Conservation (phyloP, 495 filamentous ascomycete genomes). For the Terfezia boudieri region DNA sequence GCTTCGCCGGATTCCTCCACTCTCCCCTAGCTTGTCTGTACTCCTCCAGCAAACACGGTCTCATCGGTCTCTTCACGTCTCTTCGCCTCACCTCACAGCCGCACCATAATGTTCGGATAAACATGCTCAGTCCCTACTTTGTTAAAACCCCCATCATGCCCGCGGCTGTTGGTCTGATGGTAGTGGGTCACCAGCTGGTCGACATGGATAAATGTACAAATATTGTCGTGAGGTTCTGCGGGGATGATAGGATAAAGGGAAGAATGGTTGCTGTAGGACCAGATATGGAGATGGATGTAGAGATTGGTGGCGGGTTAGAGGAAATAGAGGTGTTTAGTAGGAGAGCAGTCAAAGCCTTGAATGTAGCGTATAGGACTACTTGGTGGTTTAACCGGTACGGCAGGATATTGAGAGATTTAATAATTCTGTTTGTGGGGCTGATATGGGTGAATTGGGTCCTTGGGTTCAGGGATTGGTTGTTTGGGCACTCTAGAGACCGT, state of each 20-base stretch:
- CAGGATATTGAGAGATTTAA: no score
- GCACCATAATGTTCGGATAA: conserved; percentile 27
- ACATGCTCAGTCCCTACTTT: conserved; percentile 42
- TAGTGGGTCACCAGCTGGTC: conserved; percentile 32
- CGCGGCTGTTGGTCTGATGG: conserved; percentile 21
- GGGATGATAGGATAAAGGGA: conserved; percentile 3
- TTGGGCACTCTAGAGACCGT: no score
- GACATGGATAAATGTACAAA: conserved; percentile 34
- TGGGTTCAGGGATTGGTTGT: no score
- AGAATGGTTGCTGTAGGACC: conserved; percentile 10
- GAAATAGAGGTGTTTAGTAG: conserved; percentile 11
- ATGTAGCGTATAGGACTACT: neutral
- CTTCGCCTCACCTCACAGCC: conserved; percentile 22
- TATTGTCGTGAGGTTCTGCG: conserved; percentile 18
- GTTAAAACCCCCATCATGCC: conserved; percentile 38
- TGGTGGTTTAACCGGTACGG: no score
- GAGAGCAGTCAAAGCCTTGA: conserved; percentile 12
- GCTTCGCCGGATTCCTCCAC: conserved; percentile 28
- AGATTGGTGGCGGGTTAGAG: conserved; percentile 13
- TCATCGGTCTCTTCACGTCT: conserved; percentile 39
- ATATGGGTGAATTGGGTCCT: no score
- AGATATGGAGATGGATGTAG: conserved; percentile 7
- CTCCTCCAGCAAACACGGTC: conserved; percentile 37
- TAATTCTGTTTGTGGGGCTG: no score
- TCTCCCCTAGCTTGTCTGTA: conserved; percentile 30